Percentiles rank a stretch among this genome's conserved stretches.
These are phyloP conservation scores for Obelidium mucronatum DNA, from an alignment of 192 early-diverging fungal species.

Conservation along the genomic window DNA sequence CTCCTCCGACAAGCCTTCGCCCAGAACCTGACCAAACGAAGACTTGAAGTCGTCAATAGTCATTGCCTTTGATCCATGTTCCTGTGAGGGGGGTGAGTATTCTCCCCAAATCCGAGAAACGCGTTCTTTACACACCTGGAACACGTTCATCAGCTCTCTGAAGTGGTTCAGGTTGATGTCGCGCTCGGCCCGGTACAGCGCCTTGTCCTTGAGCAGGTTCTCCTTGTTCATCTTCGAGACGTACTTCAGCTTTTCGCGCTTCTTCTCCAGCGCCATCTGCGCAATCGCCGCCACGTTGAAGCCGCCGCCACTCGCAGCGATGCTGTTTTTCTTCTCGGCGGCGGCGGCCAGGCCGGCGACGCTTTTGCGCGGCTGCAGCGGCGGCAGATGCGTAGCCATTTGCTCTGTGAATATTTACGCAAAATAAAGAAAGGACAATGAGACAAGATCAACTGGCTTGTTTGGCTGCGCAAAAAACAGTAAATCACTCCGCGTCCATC, in stretches of 20 bases:
- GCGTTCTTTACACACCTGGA: slow-evolving; percentile 43
- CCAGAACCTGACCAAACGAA: slow-evolving; percentile 56
- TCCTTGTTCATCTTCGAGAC: slow-evolving; percentile 37
- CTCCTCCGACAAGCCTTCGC: slow-evolving; percentile 53
- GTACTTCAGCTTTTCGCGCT: slow-evolving; percentile 31
- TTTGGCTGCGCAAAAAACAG: background rate
- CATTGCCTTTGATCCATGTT: slow-evolving; percentile 32
- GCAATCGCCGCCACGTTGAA: slow-evolving; percentile 25
- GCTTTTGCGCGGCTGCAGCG: background rate
- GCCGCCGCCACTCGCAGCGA: too few relatives aligned
- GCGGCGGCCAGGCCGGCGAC: background rate
- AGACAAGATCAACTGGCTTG: too few relatives aligned
- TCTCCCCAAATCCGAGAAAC: background rate
- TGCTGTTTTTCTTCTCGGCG: background rate
- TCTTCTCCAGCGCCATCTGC: slow-evolving; percentile 36
- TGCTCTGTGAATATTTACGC: too few relatives aligned
- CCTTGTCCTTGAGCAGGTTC: slow-evolving; percentile 56
- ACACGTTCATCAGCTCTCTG: slow-evolving; percentile 57
- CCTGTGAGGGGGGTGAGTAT: background rate
- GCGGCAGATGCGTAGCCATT: background rate
- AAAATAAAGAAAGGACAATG: too few relatives aligned
- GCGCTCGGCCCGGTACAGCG: slow-evolving; percentile 54
- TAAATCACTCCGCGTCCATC: background rate
- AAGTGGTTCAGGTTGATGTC: slow-evolving; percentile 61
- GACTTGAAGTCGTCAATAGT: slow-evolving; percentile 54